Percentiles rank a stretch among this genome's conserved stretches.
Conservation (phyloP, 345 rosid genomes). For the Gossypioides kirkii region DNA sequence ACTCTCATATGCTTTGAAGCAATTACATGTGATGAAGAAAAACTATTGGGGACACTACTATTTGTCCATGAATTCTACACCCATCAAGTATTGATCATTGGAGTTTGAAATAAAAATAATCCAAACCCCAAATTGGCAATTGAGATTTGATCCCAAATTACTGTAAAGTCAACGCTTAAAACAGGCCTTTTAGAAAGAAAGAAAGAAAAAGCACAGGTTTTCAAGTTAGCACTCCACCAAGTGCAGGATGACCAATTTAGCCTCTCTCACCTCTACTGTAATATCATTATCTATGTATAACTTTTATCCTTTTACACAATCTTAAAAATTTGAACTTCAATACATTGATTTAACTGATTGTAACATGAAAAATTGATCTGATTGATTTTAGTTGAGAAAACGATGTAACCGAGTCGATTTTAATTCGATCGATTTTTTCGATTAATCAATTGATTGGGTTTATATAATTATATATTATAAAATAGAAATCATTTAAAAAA, state of each 20-base stretch:
- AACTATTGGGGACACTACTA: background rate
- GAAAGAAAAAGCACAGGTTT: background rate
- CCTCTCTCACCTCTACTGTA: background rate
- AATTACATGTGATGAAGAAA: slow-evolving; percentile 1
- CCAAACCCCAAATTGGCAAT: background rate
- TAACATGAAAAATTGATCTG: no score
- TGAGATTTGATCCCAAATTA: background rate
- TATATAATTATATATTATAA: no score
- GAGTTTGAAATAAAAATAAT: background rate
- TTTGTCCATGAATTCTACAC: background rate
- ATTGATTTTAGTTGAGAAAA: no score
- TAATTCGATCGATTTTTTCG: no score
- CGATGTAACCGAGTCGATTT: fast-evolving
- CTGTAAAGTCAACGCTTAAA: slow-evolving; percentile 8
- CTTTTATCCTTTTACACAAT: background rate
- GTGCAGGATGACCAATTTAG: background rate
- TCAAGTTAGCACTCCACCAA: slow-evolving; percentile 10
- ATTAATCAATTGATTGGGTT: no score
- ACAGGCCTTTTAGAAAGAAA: background rate
- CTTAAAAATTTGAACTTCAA: background rate
- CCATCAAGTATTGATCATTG: background rate
- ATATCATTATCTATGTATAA: background rate
- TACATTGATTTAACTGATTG: fast-evolving
- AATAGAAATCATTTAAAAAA: no score
- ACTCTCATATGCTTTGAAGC: background rate